Conservation (phyloP, 352 stramenopile species). For the Phytopythium sindhum region DNA sequence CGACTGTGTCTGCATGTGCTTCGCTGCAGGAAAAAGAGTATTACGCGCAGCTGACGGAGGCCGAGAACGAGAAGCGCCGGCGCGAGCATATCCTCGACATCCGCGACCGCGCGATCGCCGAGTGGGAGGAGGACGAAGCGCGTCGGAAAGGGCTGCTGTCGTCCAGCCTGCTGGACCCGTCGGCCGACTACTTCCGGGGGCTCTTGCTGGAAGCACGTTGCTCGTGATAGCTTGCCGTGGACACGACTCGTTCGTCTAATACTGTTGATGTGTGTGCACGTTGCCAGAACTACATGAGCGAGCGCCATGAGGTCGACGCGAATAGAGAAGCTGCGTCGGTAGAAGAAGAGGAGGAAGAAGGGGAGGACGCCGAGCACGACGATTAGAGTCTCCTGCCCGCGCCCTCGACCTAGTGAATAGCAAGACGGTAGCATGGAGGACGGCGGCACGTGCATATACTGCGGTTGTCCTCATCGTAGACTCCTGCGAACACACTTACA, state of each 20-base stretch:
- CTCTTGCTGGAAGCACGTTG: slow-evolving; percentile 59
- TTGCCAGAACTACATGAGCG: slow-evolving; percentile 67
- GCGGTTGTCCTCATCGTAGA: not conserved
- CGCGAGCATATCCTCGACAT: slow-evolving; percentile 67
- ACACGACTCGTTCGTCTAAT: not conserved
- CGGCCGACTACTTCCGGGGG: slow-evolving; percentile 57
- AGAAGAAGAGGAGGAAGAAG: slow-evolving; percentile 19
- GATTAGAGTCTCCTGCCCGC: slow-evolving; percentile 7
- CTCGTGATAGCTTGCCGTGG: not conserved
- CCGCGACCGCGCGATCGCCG: slow-evolving; percentile 61
- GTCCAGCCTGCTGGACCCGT: slow-evolving; percentile 50
- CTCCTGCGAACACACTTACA: not conserved
- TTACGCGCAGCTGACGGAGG: slow-evolving; percentile 67
- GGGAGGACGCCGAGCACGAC: slow-evolving; percentile 25
- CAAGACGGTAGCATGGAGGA: not conserved
- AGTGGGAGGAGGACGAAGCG: slow-evolving; percentile 79
- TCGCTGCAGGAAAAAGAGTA: slow-evolving; percentile 64
- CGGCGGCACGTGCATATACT: slow-evolving; percentile 3
- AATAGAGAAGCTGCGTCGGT: slow-evolving; percentile 34
- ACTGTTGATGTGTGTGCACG: slow-evolving; percentile 9
- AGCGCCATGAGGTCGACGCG: slow-evolving; percentile 66
- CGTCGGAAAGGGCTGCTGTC: slow-evolving; percentile 55
- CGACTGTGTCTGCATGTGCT: not conserved
- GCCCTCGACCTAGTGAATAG: not conserved
- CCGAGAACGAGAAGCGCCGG: slow-evolving; percentile 78